Base-by-base conservation (phyloP, 768 basidiomycete genomes). In the Boletus barrowsii region DNA sequence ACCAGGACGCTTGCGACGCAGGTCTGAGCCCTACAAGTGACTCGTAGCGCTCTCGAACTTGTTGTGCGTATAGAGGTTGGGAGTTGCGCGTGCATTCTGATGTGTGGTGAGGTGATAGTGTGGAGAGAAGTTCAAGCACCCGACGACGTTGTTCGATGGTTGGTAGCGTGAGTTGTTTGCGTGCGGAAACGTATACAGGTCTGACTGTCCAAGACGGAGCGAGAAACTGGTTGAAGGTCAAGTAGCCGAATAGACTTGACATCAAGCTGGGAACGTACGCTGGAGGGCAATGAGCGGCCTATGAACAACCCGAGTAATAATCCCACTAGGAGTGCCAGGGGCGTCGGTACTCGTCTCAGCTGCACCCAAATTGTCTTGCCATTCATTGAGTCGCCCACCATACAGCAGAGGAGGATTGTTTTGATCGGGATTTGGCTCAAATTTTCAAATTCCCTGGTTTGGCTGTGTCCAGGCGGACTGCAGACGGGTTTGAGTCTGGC, bases 81-180 rank as follows among this genome's bases (percentile, higher is more conserved):
- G 91, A 78, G 62, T 81, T 78, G 48, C 90, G 83, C 9, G 90
- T 92, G 73, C 95, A 98, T 73, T 95, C 88, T 53, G 86, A 87
- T 18, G 97, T 98, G 69, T 98, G 88, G 67, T 97, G 93, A 0
- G 93, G 85, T 0, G 93, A 85, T 44, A 99, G 82, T 5, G 88
- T 87, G 29, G 88, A 88, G 52, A 99, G 79, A 49, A 98, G 81
- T 52, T 93, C 85, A 35, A 98, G 81, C 13, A 98, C 84, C 22
- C 94, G 87, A 26, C 78, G 78, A 14, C 97, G 87, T 71, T 98
- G 93, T 42, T 88, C 85, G 13, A 87, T 68, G 0, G 89, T 90
- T 1, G 96, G 96, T 2, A 90, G 77, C 26, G 83, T 79, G 42
- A 91, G 78, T 15, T 83, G 80, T 53, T 87, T 83, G 30, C 80